A percentile compares a stretch with the other conserved stretches of the same genome.
Evolutionary conservation across 2,329 filamentous ascomycete species (phyloP).

Genomic region (Alternaria gansuensis): DNA sequence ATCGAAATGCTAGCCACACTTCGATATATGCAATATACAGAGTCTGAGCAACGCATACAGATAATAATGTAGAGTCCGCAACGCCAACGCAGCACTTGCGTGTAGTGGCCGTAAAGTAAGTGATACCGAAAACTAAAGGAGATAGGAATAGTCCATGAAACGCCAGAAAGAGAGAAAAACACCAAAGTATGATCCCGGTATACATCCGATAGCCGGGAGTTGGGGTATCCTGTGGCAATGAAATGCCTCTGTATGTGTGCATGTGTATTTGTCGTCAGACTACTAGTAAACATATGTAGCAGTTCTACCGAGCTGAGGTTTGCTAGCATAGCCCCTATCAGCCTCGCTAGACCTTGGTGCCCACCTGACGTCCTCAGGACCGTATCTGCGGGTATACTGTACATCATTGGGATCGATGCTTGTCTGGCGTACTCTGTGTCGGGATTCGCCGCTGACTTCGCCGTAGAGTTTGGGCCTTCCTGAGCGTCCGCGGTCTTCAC

Average conservation of each 20-base stretch:
- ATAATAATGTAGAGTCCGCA: neutral
- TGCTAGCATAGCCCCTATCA: constrained; percentile 35
- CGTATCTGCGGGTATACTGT: constrained; percentile 42
- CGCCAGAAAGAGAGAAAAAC: constrained; percentile 8
- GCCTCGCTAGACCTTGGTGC: constrained; percentile 35
- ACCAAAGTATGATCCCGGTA: constrained; percentile 6
- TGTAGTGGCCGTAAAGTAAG: constrained; percentile 9
- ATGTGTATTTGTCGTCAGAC: neutral
- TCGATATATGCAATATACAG: constrained; percentile 11
- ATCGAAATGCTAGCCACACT: neutral
- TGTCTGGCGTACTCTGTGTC: constrained; percentile 32
- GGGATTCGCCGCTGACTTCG: constrained; percentile 31
- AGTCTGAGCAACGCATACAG: neutral
- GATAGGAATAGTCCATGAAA: constrained; percentile 4
- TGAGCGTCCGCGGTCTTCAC: constrained; percentile 41
- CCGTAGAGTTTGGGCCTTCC: constrained; percentile 35
- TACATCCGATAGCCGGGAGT: constrained; percentile 7
- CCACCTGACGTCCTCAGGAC: constrained; percentile 52
- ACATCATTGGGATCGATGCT: constrained; percentile 48
- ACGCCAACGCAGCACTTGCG: constrained; percentile 24
- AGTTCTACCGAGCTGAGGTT: constrained; percentile 37
- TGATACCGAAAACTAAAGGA: neutral
- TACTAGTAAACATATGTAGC: constrained; percentile 46
- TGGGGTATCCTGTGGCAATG: constrained; percentile 18
- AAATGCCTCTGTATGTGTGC: constrained; percentile 12